Conservation (phyloP, 1,284 basidiomycete species). For the Papiliotrema terrestris region DNA sequence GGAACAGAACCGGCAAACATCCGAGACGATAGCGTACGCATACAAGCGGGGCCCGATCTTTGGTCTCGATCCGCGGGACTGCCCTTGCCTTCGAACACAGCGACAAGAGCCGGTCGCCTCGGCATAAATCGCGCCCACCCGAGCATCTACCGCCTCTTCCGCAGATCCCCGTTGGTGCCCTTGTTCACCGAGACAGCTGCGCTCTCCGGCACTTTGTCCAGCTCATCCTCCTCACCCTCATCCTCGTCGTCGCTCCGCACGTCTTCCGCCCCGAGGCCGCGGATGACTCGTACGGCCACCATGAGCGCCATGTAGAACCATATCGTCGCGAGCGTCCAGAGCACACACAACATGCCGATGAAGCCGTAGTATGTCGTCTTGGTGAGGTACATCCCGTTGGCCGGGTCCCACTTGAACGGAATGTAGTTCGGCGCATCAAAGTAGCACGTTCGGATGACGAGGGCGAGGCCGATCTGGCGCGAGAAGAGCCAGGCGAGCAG, state of each 20-base stretch:
- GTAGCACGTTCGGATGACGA: constrained; percentile 63
- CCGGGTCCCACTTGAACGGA: constrained; percentile 60
- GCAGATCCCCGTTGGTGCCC: too few relatives aligned
- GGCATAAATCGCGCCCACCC: too few relatives aligned
- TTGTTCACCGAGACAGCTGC: neutral
- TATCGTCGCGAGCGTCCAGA: constrained; percentile 66
- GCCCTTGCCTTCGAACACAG: too few relatives aligned
- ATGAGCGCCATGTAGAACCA: constrained; percentile 85
- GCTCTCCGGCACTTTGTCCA: neutral
- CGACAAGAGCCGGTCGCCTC: too few relatives aligned
- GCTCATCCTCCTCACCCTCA: constrained; percentile 14
- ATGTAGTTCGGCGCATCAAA: constrained; percentile 56
- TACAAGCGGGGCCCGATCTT: too few relatives aligned
- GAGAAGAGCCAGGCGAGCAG: constrained; percentile 85
- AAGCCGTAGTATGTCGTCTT: constrained; percentile 55
- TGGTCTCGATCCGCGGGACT: too few relatives aligned
- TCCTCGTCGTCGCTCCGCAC: constrained; percentile 77
- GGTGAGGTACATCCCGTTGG: constrained; percentile 60
- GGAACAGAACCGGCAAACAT: too few relatives aligned
- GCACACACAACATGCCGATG: constrained; percentile 55
- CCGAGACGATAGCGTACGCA: too few relatives aligned
- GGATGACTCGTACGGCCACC: constrained; percentile 74
- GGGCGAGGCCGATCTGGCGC: constrained; percentile 71
- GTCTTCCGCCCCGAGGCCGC: constrained; percentile 76
- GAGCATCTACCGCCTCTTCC: too few relatives aligned